Evolutionary conservation across 2,329 filamentous ascomycete species (phyloP).

Genomic region (Dactylellina drechsleri): DNA sequence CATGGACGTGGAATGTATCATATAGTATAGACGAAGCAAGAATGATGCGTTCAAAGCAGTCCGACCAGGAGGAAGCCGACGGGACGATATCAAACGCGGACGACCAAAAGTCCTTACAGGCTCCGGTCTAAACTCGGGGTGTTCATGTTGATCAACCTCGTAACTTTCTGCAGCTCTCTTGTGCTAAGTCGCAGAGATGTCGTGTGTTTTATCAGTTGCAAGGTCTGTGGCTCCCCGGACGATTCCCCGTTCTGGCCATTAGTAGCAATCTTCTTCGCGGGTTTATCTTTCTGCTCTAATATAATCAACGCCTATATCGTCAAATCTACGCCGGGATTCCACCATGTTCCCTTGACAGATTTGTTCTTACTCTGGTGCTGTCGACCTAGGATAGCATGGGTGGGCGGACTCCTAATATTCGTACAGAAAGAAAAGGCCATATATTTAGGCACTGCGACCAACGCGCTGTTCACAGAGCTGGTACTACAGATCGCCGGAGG

Average conservation of each 20-base stretch:
- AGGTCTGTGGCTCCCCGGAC: not conserved
- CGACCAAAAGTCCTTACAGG: not conserved
- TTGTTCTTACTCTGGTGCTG: constrained; percentile 3
- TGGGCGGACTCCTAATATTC: not conserved
- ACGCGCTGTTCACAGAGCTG: constrained; percentile 5
- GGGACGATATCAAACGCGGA: not conserved
- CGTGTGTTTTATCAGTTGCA: not conserved
- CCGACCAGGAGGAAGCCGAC: not conserved
- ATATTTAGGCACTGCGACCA: constrained; percentile 1
- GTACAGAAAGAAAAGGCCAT: not conserved
- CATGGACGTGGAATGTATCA: constrained; percentile 5
- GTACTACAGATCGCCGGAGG: not conserved
- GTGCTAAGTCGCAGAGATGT: constrained; percentile 3
- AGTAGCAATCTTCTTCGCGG: not conserved
- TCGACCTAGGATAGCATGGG: constrained; percentile 6
- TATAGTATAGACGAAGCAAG: not conserved
- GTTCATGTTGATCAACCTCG: constrained; percentile 1
- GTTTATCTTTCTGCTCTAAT: not conserved
- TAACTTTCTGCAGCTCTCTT: not conserved
- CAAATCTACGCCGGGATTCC: constrained; percentile 2
- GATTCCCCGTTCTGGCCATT: not conserved
- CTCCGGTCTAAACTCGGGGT: constrained; percentile 4
- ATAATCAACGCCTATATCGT: constrained; percentile 5
- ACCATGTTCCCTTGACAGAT: not conserved
- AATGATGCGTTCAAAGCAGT: not conserved